Conservation (phyloP, 1,139 yeast genomes). For the Sugiyamaella japonica region DNA sequence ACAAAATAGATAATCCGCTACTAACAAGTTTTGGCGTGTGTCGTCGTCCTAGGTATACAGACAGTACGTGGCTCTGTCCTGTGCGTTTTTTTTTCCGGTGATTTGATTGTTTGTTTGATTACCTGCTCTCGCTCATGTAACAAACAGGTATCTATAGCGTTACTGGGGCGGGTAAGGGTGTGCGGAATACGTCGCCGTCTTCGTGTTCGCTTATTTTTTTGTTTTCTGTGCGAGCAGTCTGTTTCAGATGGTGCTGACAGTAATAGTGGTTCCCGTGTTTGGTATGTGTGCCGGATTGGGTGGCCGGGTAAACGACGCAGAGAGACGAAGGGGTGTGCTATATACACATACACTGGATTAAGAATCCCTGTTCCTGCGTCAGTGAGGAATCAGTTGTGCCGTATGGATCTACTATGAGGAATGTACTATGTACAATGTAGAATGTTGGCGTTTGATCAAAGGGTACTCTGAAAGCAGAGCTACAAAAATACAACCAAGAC, state of each 20-base stretch:
- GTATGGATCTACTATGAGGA: too few species aligned
- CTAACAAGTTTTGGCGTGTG: neutral
- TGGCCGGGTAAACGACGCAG: constrained; percentile 7
- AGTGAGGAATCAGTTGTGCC: too few species aligned
- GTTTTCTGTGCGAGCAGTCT: neutral
- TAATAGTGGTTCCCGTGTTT: neutral
- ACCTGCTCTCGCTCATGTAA: neutral
- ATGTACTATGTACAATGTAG: too few species aligned
- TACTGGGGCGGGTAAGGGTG: too few species aligned
- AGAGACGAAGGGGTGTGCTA: too few species aligned
- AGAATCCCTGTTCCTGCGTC: constrained; percentile 11
- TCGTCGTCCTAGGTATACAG: neutral
- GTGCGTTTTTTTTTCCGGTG: neutral
- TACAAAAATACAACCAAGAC: too few species aligned
- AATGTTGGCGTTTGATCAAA: too few species aligned
- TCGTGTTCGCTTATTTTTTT: neutral
- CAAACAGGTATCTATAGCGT: neutral
- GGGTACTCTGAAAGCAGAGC: too few species aligned
- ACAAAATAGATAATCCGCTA: too few species aligned
- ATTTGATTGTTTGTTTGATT: neutral
- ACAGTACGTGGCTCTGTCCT: constrained; percentile 6
- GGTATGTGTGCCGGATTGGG: too few species aligned
- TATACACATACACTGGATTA: neutral
- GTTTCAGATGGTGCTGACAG: neutral
- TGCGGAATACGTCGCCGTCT: neutral